Evolutionary conservation across 2,329 filamentous ascomycete species (phyloP), one percentile per base, ranked within the genome.

Genomic region (Xylariaceae sp.): DNA sequence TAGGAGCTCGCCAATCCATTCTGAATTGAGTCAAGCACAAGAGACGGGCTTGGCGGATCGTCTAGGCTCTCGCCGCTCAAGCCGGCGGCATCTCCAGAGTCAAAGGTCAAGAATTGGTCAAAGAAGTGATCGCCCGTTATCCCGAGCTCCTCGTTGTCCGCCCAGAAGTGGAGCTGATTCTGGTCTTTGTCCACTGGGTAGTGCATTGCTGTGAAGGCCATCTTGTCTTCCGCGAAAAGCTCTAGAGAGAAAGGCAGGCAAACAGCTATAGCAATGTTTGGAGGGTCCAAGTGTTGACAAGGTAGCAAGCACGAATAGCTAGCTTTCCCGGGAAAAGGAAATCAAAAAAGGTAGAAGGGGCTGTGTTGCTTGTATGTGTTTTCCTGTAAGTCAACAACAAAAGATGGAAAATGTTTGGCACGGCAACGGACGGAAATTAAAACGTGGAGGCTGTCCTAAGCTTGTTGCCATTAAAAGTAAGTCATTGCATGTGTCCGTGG

Each of bases 41-140:
- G 52, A 6, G 68, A 70, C 8, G 68, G 68, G 49, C 66, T 70
- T 26, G 65, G 67, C 26, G 66, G 68, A 51, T 67, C 62, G 3
- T 63, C 58, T 47, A 66, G 55, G 11, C 62, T 47, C 26, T 65
- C 62, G 43, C 57, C 54, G 30, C 54, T 57, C 42, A 62, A 51
- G n/a, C 50, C 51, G 39, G 60, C 31, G 34, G 59, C 57, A 55
- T 68, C 68, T 45, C 60, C 60, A 26, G 55, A 7, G 39, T 70
- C 68, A 66, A 69, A 70, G 64, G 62, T 67, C 50, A 69, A 46
- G 48, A 64, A 70, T 42, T 69, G 65, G 41, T 70, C 68, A 66
- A 69, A 69, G 66, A 69, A 66, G 55, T 64, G 64, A 12, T 68
- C 67, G 34, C 52, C 59, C 50, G 64, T 53, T 59, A 62, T 59